These are phyloP conservation scores for Globisporangium cystogenes DNA, from an alignment of 352 stramenopile genomes.

Conservation along the genomic window DNA sequence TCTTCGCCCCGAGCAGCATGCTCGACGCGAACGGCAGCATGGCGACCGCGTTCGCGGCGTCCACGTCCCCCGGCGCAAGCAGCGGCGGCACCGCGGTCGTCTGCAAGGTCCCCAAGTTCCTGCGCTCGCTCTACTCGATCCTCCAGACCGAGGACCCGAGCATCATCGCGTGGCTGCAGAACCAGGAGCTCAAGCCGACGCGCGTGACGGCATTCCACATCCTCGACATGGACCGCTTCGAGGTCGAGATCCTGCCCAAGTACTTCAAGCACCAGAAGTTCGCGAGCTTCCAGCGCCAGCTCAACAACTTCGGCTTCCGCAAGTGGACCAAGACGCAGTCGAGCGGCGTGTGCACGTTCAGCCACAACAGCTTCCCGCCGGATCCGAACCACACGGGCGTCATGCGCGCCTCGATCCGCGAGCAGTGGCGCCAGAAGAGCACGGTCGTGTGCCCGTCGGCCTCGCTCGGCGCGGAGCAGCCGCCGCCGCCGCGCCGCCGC, in stretches of 20 bases:
- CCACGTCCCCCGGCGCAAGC: constrained; percentile 5
- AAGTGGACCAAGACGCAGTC: constrained; percentile 82
- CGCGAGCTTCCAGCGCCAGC: constrained; percentile 88
- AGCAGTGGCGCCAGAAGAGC: constrained; percentile 72
- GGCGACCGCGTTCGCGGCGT: constrained; percentile 10
- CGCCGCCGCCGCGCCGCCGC: constrained; percentile 19
- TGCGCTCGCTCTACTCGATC: constrained; percentile 77
- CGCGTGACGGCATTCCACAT: constrained; percentile 74
- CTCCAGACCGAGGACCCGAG: constrained; percentile 63
- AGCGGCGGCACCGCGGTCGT: constrained; percentile 9
- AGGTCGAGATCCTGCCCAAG: constrained; percentile 85
- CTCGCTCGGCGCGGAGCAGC: constrained; percentile 3
- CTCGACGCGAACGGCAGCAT: constrained; percentile 14
- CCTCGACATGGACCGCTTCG: constrained; percentile 69
- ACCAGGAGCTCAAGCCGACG: constrained; percentile 60
- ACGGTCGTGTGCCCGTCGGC: constrained; percentile 17
- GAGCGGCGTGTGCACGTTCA: constrained; percentile 78
- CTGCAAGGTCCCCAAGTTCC: constrained; percentile 79
- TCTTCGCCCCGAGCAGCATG: background rate
- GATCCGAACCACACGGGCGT: constrained; percentile 32
- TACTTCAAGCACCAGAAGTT: constrained; percentile 95
- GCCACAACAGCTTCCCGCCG: constrained; percentile 75
- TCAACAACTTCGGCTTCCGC: constrained; percentile 92
- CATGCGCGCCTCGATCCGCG: constrained; percentile 42
- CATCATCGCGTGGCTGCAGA: constrained; percentile 71